Evolutionary conservation across 176 grass and related monocot genomes (phyloP), one percentile per base, ranked within the genome.

Genomic region (Oryza officinalis): DNA sequence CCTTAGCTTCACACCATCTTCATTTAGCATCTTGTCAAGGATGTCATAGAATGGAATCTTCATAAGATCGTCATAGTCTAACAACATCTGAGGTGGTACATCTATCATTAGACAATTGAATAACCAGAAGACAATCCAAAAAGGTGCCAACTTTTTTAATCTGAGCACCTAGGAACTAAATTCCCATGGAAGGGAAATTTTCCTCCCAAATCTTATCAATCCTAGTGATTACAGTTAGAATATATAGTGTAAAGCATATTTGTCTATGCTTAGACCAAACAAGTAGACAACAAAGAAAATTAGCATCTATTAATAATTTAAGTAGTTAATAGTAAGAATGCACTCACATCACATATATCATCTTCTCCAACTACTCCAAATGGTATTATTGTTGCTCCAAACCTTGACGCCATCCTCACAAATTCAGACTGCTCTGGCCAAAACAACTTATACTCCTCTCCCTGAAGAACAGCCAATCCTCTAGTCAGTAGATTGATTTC

Each of bases 351-450:
- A 75, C 69, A 95, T 72, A 98, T 88, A 78, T 98, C 96, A 82
- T 95, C 93, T 77, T 95, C 96, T 75, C 93, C 96, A 83, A 98
- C 84, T 0, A 74, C 91, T 70, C 96, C 93, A 71, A 98, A 95
- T 86, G 96, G 96, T 87, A 98, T 81, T 79, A 95, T 98, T 67
- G 82, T 95, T 33, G 96, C 93, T 70, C 87, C 96, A 83, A 98
- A 98, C 49, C 89, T 85, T 30, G 93, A 93, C 17, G 96, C 93
- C 96, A 98, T 98, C 71, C 96, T 91, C 63, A 98, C 89, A 81
- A 98, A 95, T 60, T 98, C 96, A 63, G 96, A 85, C 20, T 90
- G 85, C 33, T 95, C 84, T 0, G 96, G 96, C 96, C 96, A 98
- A 66, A 98, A 94, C 38, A 98, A 75, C 77, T 89, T 91, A 68